A percentile compares a stretch with the other conserved stretches of the same genome.
Evolutionary conservation across 108 stramenopile species (phyloP).

Genomic region (Pseudonitzschia delicatissima): DNA sequence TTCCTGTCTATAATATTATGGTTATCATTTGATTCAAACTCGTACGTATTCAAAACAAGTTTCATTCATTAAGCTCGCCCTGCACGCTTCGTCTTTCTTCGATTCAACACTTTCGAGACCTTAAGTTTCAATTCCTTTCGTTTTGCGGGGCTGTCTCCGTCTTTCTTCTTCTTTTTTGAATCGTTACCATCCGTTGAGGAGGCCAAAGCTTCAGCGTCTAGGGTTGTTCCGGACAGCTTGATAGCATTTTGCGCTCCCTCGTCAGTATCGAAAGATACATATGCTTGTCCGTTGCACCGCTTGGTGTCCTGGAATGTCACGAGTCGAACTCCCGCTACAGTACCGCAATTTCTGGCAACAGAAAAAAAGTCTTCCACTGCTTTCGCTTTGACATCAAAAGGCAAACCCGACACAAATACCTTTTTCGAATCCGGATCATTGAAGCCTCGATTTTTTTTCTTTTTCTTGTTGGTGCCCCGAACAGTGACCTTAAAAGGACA

Average conservation of each 20-base stretch:
- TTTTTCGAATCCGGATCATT: slow-evolving; percentile 69
- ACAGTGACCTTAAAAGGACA: slow-evolving; percentile 76
- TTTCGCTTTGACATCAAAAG: slow-evolving; percentile 66
- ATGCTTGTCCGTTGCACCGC: slow-evolving; percentile 82
- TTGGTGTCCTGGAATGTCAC: slow-evolving; percentile 78
- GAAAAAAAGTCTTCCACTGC: slow-evolving; percentile 59
- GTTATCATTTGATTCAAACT: too few species aligned
- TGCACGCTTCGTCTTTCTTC: slow-evolving; percentile 43
- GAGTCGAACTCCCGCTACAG: slow-evolving; percentile 62
- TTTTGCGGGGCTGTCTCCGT: slow-evolving; percentile 9
- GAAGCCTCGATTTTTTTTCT: slow-evolving; percentile 61
- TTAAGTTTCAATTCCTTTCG: slow-evolving; percentile 66
- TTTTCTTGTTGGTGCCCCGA: slow-evolving; percentile 60
- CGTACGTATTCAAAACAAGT: too few species aligned
- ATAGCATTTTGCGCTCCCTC: slow-evolving; percentile 62
- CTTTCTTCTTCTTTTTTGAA: slow-evolving; percentile 34
- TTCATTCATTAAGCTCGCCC: not conserved
- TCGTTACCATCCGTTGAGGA: slow-evolving; percentile 26
- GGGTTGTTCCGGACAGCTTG: slow-evolving; percentile 53
- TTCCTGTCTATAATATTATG: too few species aligned
- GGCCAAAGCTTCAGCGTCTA: slow-evolving; percentile 23
- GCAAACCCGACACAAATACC: slow-evolving; percentile 83
- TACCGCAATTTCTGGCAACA: slow-evolving; percentile 39
- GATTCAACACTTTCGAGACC: slow-evolving; percentile 68
- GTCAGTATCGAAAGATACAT: slow-evolving; percentile 71